phyloP scores from a whole-genome alignment of 495 filamentous ascomycete species.

The Hypoxylon fragiforme region DNA sequence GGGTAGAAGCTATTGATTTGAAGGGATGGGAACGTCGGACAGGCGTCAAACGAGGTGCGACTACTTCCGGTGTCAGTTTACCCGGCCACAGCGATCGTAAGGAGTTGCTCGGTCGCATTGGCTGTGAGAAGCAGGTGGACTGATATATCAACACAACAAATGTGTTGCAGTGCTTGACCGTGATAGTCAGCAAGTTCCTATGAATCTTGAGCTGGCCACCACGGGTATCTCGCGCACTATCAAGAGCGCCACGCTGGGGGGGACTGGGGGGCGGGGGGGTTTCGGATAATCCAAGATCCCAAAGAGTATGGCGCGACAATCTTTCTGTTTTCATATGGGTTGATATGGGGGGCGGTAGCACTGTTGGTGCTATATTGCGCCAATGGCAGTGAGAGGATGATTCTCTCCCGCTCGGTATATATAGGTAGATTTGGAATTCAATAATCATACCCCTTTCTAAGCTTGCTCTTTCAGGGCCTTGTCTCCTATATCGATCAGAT shows the following conservation, averaged over 20 bases:
- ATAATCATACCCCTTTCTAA: conserved; percentile 33
- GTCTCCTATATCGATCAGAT: not conserved
- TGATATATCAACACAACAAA: conserved; percentile 31
- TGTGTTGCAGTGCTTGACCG: conserved; percentile 4
- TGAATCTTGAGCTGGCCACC: not conserved
- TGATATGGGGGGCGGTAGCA: conserved; percentile 21
- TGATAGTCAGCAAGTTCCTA: conserved; percentile 9
- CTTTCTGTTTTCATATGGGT: conserved; percentile 22
- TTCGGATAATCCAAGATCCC: conserved; percentile 12
- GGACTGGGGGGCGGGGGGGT: too few species aligned
- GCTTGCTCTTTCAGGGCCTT: not conserved
- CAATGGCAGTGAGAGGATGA: conserved; percentile 11
- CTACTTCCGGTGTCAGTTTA: conserved; percentile 61
- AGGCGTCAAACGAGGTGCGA: conserved; percentile 49
- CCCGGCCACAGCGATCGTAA: conserved; percentile 72
- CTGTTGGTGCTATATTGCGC: conserved; percentile 12
- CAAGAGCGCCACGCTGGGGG: conserved; percentile 1
- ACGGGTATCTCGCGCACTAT: conserved; percentile 9
- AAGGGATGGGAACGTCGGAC: conserved; percentile 54
- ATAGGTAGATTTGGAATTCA: conserved; percentile 35
- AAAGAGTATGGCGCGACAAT: conserved; percentile 29
- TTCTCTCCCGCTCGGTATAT: conserved; percentile 33
- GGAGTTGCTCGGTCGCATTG: conserved; percentile 71
- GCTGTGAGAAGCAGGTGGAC: conserved; percentile 69
- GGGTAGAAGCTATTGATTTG: conserved; percentile 62